Percentiles rank a stretch among this genome's conserved stretches.
These are phyloP conservation scores for Lophiostoma macrostomum DNA, from an alignment of 495 filamentous ascomycete genomes.

Conservation along the genomic window DNA sequence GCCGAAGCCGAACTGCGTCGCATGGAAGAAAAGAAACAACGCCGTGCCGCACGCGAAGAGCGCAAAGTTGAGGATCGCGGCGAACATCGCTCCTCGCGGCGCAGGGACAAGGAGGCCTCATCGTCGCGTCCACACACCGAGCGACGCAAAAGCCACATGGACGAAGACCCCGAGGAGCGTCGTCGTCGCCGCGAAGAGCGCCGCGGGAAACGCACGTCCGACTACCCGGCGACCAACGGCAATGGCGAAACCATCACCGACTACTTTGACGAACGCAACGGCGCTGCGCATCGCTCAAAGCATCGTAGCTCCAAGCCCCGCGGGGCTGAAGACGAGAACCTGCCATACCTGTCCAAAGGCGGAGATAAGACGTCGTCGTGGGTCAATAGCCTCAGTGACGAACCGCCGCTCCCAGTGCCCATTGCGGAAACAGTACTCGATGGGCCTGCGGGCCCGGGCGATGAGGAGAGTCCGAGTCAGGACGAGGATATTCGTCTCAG, in stretches of 20 bases:
- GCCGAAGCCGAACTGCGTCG: slow-evolving; percentile 32
- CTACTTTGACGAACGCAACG: slow-evolving; percentile 36
- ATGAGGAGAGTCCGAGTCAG: slow-evolving; percentile 27
- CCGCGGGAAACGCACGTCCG: slow-evolving; percentile 22
- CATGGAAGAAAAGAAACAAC: slow-evolving; percentile 32
- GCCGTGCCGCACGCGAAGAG: slow-evolving; percentile 27
- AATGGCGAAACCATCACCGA: slow-evolving; percentile 27
- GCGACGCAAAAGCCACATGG: slow-evolving; percentile 28
- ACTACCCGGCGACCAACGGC: slow-evolving; percentile 19
- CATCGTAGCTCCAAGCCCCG: slow-evolving; percentile 19
- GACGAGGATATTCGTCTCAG: slow-evolving; percentile 30
- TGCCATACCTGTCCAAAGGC: slow-evolving; percentile 30
- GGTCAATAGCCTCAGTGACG: slow-evolving; percentile 30
- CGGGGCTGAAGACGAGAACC: slow-evolving; percentile 3
- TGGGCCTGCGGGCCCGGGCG: slow-evolving; percentile 2
- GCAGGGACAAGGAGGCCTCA: slow-evolving; percentile 31
- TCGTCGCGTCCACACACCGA: slow-evolving; percentile 21
- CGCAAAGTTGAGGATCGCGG: slow-evolving; percentile 26
- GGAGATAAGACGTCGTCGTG: slow-evolving; percentile 37
- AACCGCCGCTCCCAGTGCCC: slow-evolving; percentile 32
- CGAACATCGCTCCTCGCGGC: slow-evolving; percentile 25
- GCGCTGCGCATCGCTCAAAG: slow-evolving; percentile 4
- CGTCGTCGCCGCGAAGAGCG: slow-evolving; percentile 28
- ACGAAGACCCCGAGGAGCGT: slow-evolving; percentile 32
- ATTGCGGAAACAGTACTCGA: slow-evolving; percentile 35